Conservation (phyloP, 306 rosid genomes). For the Casuarina glauca region DNA sequence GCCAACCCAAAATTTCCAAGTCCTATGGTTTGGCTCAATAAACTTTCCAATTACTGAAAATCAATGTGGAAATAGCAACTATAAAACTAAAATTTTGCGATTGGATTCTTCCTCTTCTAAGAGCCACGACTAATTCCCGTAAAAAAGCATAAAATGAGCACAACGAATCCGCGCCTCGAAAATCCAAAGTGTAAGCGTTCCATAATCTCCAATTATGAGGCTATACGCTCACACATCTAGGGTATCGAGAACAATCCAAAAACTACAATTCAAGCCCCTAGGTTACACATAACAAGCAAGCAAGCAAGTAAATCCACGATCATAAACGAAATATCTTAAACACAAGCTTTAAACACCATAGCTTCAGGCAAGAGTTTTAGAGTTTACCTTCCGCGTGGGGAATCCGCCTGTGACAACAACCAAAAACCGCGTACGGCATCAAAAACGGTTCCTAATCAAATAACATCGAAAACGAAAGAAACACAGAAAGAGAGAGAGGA, state of each 20-base stretch:
- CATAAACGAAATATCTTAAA: too few relatives aligned
- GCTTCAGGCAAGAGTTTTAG: neutral
- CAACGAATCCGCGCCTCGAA: neutral
- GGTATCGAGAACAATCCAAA: neutral
- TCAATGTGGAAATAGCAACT: neutral
- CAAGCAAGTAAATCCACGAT: neutral
- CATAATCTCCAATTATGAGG: neutral
- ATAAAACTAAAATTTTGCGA: too few relatives aligned
- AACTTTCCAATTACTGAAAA: too few relatives aligned
- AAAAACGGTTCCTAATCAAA: neutral
- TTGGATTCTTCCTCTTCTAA: neutral
- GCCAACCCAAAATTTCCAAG: neutral
- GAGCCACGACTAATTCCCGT: too few relatives aligned
- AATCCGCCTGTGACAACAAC: slow-evolving; percentile 60
- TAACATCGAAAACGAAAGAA: neutral
- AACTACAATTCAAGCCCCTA: neutral
- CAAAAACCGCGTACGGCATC: neutral
- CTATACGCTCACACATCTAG: neutral
- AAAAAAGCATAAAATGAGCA: neutral
- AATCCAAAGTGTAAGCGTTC: neutral
- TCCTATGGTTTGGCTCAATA: neutral
- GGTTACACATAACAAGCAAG: neutral
- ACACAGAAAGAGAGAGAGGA: neutral
- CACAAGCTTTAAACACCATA: too few relatives aligned
- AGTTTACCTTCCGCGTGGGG: slow-evolving; percentile 72